These are phyloP conservation scores for Fonsecaea multimorphosa DNA, from an alignment of 2,329 filamentous ascomycete genomes.

Conservation along the genomic window DNA sequence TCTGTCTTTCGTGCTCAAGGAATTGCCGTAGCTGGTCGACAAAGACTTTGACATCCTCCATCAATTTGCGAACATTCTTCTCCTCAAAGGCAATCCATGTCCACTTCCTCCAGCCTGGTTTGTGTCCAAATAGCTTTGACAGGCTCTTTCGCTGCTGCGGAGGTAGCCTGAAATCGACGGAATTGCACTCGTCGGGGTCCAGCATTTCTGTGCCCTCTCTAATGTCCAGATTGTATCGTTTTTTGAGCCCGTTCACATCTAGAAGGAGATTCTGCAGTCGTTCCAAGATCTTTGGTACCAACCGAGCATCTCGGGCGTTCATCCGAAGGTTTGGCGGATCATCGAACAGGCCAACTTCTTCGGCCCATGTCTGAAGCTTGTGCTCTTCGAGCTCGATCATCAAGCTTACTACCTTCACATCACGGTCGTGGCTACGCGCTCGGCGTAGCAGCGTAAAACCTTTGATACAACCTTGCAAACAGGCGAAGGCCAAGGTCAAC, in stretches of 20 bases:
- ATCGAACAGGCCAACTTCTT: conserved; percentile 6
- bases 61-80: conserved; percentile 6
- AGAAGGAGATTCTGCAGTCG: not conserved
- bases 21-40: not conserved
- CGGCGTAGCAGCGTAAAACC: not conserved
- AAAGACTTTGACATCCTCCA: conserved; percentile 4
- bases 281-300: not conserved
- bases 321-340: not conserved
- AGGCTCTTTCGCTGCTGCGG: not conserved
- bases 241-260: not conserved
- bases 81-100: conserved; percentile 5
- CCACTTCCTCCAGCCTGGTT: not conserved
- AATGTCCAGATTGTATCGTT: conserved; percentile 1
- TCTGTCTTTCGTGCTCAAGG: conserved; percentile 1
- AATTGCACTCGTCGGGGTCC: not conserved
- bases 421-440: conserved; percentile 4
- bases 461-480: conserved; percentile 11
- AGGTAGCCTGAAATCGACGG: too few species aligned
- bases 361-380: conserved; percentile 4
- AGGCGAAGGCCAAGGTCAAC: conserved; percentile 9
- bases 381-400: conserved; percentile 9
- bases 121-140: not conserved
- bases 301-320: not conserved
- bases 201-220: not conserved
- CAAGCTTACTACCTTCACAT: not conserved